Evolutionary conservation across 257 asterid species (phyloP).

Genomic region (Capsicum baccatum): DNA sequence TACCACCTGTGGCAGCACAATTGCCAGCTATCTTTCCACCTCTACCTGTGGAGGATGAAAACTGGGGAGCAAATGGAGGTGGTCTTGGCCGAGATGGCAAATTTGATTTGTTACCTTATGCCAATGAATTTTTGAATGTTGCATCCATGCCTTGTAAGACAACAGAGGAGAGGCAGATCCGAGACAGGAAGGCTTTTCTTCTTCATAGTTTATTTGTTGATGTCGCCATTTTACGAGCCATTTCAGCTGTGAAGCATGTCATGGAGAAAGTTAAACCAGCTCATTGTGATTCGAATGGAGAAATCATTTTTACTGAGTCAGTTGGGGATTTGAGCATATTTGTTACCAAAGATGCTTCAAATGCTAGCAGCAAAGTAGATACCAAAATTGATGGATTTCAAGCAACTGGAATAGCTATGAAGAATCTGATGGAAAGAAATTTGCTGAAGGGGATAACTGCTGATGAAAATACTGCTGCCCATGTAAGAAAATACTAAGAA

Average conservation of each 20-base stretch:
- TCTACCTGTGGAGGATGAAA: conserved; percentile 86
- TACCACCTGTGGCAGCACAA: conserved; percentile 83
- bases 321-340: conserved; percentile 80
- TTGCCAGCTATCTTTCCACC: conserved; percentile 78
- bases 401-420: conserved; percentile 68
- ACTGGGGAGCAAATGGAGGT: conserved; percentile 98
- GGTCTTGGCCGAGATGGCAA: conserved; percentile 92
- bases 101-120: conserved; percentile 80
- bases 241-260: conserved; percentile 72
- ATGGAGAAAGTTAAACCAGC: conserved; percentile 58
- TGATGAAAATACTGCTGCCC: conserved; percentile 95
- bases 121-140: conserved; percentile 71
- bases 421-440: conserved; percentile 79
- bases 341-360: conserved; percentile 74
- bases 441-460: conserved; percentile 96
- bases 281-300: conserved; percentile 46
- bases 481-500: conserved; percentile 57
- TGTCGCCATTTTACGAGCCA: conserved; percentile 90
- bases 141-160: conserved; percentile 98
- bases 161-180: conserved; percentile 90
- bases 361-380: conserved; percentile 86
- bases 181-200: conserved; percentile 94
- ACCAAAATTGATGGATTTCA: conserved; percentile 87
- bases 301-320: conserved; percentile 55
- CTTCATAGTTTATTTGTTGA: conserved; percentile 93